Evolutionary conservation across 1,284 basidiomycete genomes (phyloP), one percentile per base, ranked within the genome.

Genomic region (Malassezia cuniculi): DNA sequence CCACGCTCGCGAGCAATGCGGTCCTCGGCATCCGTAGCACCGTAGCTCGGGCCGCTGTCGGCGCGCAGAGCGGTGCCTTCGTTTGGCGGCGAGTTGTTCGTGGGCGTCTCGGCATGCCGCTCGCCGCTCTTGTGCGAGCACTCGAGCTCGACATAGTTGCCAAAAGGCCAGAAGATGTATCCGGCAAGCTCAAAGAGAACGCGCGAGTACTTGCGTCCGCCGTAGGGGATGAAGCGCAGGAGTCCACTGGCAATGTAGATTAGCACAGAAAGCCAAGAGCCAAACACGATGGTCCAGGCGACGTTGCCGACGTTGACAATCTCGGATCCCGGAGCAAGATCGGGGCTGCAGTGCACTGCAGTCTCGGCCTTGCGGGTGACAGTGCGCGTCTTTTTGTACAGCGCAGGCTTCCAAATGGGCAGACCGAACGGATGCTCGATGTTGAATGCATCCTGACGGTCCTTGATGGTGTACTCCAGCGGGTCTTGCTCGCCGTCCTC

Each of bases 401-500:
- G 70, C 0, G 93, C 93, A 10, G 93, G 93, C 70, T 99, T 99
- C 93, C 93, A 97, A 65, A 99, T 95, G 31, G 86, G 93, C 52
- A 99, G 75, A 74, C 93, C 93, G 69, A 99, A 97, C 6, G 93
- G 93, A 69, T 99, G 93, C 67, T 94, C 86, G 65, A 94, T 87
- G 70, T 97, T 97, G 69, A 97, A 93, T 55, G 74, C 74, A 31
- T 93, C 94, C 68, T 99, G 93, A 20, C 93, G 79, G 57, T 95
- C 89, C 69, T 83, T 87, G 53, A 97, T 72, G 0, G 90, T 97
- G 56, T 95, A 73, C 34, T 73, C 86, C 26, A 83, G 85, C 55
- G 94, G 86, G 12, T 57, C 50, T 14, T 45, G 41, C 27, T 56
- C 52, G 3, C 47, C 43, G 21, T 37, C 41, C 12, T 33, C 32